These are phyloP conservation scores for Helicostylum pulchrum DNA, from an alignment of 192 early-diverging fungal species.

Conservation along the genomic window DNA sequence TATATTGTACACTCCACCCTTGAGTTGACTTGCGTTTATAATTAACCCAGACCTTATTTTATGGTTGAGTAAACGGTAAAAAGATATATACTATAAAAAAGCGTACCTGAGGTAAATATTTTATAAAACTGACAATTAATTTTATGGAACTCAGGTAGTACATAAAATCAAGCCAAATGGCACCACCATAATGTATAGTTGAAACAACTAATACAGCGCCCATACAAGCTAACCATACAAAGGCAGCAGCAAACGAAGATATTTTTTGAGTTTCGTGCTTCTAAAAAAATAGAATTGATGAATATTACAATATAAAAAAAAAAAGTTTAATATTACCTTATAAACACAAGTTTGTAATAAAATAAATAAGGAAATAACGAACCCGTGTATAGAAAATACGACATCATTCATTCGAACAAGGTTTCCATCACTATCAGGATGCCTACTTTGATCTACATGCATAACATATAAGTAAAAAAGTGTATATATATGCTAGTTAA, in stretches of 20 bases:
- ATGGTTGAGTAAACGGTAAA: background rate
- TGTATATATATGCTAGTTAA: background rate
- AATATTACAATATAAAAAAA: too few species aligned
- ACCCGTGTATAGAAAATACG: conserved; percentile 78
- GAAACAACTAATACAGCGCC: conserved; percentile 32
- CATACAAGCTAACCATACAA: conserved; percentile 36
- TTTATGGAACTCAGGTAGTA: conserved; percentile 77
- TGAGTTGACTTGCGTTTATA: conserved; percentile 67
- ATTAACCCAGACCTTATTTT: conserved; percentile 66
- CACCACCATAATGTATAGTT: conserved; percentile 20
- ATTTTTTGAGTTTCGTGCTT: conserved; percentile 39
- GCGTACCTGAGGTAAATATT: conserved; percentile 70
- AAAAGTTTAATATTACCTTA: conserved; percentile 37
- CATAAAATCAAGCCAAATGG: conserved; percentile 54
- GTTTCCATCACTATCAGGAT: conserved; percentile 52
- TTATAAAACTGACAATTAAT: conserved; percentile 69
- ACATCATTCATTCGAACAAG: conserved; percentile 78
- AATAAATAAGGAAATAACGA: conserved; percentile 53
- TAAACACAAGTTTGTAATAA: conserved; percentile 61
- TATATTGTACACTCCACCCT: conserved; percentile 85
- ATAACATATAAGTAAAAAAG: background rate
- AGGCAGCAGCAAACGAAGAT: conserved; percentile 32
- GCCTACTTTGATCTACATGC: conserved; percentile 39
- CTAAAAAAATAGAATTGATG: conserved; percentile 18
- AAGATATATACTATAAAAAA: background rate